Conservation (phyloP, 257 asterid genomes). For the Gentiana dahurica region DNA sequence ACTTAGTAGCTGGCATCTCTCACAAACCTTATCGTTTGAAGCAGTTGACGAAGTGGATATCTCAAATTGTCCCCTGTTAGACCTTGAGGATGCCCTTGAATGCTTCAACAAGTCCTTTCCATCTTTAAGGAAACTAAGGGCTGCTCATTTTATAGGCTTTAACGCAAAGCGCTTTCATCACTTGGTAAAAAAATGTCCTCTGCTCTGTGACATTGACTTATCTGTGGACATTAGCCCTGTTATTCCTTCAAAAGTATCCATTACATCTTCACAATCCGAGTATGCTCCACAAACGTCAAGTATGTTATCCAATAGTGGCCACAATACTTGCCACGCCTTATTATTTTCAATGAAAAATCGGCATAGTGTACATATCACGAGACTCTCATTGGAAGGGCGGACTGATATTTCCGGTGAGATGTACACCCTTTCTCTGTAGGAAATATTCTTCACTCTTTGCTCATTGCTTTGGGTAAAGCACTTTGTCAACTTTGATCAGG, state of each 20-base stretch:
- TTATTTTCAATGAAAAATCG: slow-evolving; percentile 17
- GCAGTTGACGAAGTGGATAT: slow-evolving; percentile 71
- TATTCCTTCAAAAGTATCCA: slow-evolving; percentile 40
- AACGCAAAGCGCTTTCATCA: slow-evolving; percentile 28
- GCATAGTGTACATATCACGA: slow-evolving; percentile 33
- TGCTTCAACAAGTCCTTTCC: slow-evolving; percentile 65
- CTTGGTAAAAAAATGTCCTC: slow-evolving; percentile 46
- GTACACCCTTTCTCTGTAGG: not conserved
- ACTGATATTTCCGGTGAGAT: slow-evolving; percentile 58
- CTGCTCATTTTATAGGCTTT: slow-evolving; percentile 48
- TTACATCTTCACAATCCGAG: slow-evolving; percentile 33
- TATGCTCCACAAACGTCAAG: slow-evolving; percentile 20
- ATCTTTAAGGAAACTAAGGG: slow-evolving; percentile 51
- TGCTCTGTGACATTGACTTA: slow-evolving; percentile 50
- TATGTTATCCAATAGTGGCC: slow-evolving; percentile 10
- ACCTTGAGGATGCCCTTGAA: slow-evolving; percentile 48
- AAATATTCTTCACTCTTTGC: not conserved
- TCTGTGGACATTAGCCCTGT: slow-evolving; percentile 61
- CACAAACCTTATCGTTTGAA: slow-evolving; percentile 41
- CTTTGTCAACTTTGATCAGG: not conserved
- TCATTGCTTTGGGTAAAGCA: not conserved
- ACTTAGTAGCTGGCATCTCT: slow-evolving; percentile 18
- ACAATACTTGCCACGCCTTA: slow-evolving; percentile 15
- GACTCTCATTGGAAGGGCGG: slow-evolving; percentile 72
- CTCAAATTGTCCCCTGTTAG: slow-evolving; percentile 62